Evolutionary conservation across 148 eudicot genomes (phyloP), one percentile per base, ranked within the genome.

Genomic region (Hydrangea macrophylla): DNA sequence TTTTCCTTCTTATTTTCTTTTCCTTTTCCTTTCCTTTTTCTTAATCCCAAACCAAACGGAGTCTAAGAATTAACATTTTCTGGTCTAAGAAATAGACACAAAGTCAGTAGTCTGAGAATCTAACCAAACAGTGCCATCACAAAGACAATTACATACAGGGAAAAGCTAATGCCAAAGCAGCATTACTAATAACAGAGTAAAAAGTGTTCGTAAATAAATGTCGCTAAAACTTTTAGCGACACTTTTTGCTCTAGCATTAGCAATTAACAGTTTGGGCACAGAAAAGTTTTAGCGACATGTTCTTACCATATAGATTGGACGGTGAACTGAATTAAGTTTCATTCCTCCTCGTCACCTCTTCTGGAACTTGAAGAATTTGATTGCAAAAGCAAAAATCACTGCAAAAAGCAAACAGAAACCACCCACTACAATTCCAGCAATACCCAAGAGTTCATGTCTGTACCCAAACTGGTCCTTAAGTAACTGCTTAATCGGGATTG

Each of bases 361-460:
- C 77, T 82, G 97, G 78, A 95, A 95, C 75, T 85, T 89, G 74
- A 95, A 77, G 42, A 96, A 64, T 74, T 95, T 95, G 17, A 91
- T 90, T 24, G 97, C 93, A 15, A 84, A 95, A 0, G 97, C 96
- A 58, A 95, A 95, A 66, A 89, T 87, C 60, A 95, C 65, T 6
- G 92, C 93, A 31, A 95, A 95, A 26, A 91, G 55, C 36, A 86
- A 8, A 72, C 88, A 79, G 67, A 91, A 95, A 54, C 86, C 69
- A 33, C 82, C 70, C 65, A 94, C 96, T 79, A 89, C 77, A 2
- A 80, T 25, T 45, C 80, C 97, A 0, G 91, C 84, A 20, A 87
- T 50, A 15, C 83, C 85, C 20, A 95, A 50, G 71, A 85, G 89
- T 62, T 95, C 99, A 23, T 80, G 87, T 64, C 88, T 85, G 75